Conservation (phyloP, 1,284 basidiomycete genomes). For the Sanghuangporus sanghuang region DNA sequence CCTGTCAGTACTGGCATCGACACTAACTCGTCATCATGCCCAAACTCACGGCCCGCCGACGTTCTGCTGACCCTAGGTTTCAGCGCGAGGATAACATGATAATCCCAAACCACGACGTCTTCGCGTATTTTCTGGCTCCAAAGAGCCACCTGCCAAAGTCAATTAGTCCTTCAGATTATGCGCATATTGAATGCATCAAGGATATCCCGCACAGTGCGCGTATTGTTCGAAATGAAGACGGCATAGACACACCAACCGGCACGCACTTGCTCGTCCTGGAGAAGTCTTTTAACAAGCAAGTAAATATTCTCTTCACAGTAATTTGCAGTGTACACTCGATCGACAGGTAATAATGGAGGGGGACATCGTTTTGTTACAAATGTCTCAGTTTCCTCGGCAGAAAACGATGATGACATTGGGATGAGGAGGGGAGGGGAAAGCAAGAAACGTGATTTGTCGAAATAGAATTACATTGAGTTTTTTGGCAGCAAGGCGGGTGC, state of each 20-base stretch:
- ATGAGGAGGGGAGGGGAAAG: neutral
- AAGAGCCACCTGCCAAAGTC: conserved; percentile 46
- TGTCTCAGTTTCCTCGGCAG: neutral
- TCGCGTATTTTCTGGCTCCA: conserved; percentile 53
- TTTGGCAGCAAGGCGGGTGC: neutral
- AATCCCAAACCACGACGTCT: conserved; percentile 63
- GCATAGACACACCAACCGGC: conserved; percentile 45
- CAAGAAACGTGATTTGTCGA: neutral
- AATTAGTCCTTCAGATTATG: neutral
- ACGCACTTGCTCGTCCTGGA: conserved; percentile 25
- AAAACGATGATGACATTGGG: neutral
- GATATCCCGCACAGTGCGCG: conserved; percentile 42
- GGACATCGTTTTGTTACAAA: neutral
- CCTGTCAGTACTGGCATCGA: neutral
- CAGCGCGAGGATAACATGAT: conserved; percentile 63
- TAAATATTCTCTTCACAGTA: conserved; percentile 75
- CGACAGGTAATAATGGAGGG: conserved; percentile 28
- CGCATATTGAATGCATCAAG: neutral
- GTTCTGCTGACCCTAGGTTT: neutral
- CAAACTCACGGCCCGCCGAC: neutral
- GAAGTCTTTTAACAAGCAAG: conserved; percentile 45
- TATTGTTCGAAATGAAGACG: conserved; percentile 62
- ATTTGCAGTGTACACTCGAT: conserved; percentile 32
- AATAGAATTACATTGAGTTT: neutral
- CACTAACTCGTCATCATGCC: neutral